phyloP scores from a whole-genome alignment of 2,329 filamentous ascomycete genomes.

The Sordariomycetes sp. region DNA sequence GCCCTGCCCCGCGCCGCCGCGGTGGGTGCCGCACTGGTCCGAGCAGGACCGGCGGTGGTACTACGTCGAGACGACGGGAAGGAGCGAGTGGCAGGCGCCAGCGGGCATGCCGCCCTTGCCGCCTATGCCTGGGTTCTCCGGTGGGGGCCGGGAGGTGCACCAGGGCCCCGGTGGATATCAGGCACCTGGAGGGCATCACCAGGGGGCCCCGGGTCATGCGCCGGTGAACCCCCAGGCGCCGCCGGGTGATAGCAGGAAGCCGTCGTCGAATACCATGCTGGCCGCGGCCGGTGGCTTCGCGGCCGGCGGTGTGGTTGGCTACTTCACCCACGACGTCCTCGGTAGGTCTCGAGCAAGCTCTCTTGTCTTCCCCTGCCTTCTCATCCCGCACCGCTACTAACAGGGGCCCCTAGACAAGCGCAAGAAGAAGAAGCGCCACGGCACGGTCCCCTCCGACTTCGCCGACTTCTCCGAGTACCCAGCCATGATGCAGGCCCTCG shows the following conservation, averaged over 20 bases:
- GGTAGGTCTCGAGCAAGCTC: not conserved
- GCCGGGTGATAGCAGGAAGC: not conserved
- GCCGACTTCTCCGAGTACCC: not conserved
- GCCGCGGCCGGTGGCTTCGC: not conserved
- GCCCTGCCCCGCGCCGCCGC: not conserved
- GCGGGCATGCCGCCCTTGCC: not conserved
- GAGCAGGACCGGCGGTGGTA: not conserved
- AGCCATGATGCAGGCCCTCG: not conserved
- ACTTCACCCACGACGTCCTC: not conserved
- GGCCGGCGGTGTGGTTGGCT: not conserved
- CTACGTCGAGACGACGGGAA: not conserved
- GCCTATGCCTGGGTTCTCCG: not conserved
- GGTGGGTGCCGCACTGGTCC: not conserved
- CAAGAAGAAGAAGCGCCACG: not conserved
- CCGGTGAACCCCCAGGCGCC: not conserved
- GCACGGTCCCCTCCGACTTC: not conserved
- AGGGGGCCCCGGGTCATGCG: not conserved
- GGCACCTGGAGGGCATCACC: not conserved
- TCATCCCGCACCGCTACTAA: not conserved
- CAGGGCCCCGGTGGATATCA: not conserved
- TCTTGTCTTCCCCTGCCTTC: not conserved
- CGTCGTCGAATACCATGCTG: not conserved
- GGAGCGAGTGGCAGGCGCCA: not conserved
- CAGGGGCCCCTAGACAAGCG: not conserved
- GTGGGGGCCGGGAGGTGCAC: not conserved